Base-by-base conservation (phyloP, 805 yeast species). In the Candida adriatica region DNA sequence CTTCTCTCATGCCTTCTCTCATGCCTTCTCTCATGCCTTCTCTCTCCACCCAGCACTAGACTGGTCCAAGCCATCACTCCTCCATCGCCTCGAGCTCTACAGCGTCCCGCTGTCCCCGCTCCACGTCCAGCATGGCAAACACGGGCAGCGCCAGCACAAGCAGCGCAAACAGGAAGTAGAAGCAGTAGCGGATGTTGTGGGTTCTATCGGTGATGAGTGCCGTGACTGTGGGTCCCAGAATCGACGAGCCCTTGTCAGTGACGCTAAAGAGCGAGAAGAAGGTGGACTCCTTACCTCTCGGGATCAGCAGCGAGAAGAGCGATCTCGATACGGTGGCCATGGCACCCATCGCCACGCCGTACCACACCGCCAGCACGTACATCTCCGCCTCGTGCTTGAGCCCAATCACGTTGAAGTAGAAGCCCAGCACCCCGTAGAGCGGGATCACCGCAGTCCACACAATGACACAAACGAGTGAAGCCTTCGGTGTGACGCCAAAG, bases 181-280 rank as follows among this genome's bases (percentile, higher is more conserved):
- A 83, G 10, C 86, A 71, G 48, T 79, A 75, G 28, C 92, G 62
- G 32, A 82, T 78, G 37, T 81, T 76, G 49, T 82, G 90, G 1
- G 86, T 79, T 35, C 58, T 59, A 55, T 83, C 87, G 4, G 83
- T 77, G 30, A 83, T 69, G 38, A 81, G 36, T 0, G 87, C 92
- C n/a, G 82, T 73, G 14, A 81, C 45, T 5, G 76, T 56, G 0
- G 94, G 92, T 0, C 94, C 92, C 18, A 82, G 42, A 4, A 82
- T 71, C 0, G 85, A 75, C 5, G 85, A 76, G 3, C 92, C 90
- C 48, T 83, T 82, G 53, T 82, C 92, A 1, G 94, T 83, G 24
- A 82, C 75, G 24, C 83, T 71, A 54, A 76, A 83, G 26, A 82
- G 59, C 10, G 90, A 79, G 56, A 83, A 82, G 49, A 81, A 82